Evolutionary conservation across 1,139 yeast species (phyloP), one percentile per base, ranked within the genome.

Genomic region (Saccharomyces hybrid): DNA sequence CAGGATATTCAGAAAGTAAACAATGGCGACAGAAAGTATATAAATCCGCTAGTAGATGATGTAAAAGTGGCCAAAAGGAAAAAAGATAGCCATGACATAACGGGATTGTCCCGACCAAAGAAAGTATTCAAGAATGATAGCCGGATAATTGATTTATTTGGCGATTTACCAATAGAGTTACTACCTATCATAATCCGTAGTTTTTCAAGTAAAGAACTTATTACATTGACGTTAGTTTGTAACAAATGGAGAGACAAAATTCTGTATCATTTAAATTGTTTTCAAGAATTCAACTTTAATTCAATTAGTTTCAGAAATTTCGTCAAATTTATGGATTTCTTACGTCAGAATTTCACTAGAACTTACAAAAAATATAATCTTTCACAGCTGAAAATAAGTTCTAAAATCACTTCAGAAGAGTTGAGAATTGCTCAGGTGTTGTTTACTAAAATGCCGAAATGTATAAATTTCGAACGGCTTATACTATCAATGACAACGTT

Each of bases 131-230:
- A 24, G 16, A n/a, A n/a, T 19, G 24, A 9, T 29, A 29, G 12
- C 9, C 31, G n/a, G 11, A 53, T 21, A 29, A 47, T 61, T 1
- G 70, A 68, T 57, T 59, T 65, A 19, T 47, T 67, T 3, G 53
- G 52, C 1, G 44, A 50, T 4, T 50, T 68, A 11, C 72, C 72
- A 0, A 5, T 57, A 0, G 72, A 69, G 53, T 24, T 69, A 12
- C 26, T 63, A 11, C 58, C 60, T 7, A 19, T 42, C 7, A 58
- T 69, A 9, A 53, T 69, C 12, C 21, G 49, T 16, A 48, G 56
- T n/a, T 58, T 68, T 7, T 50, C 54, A 8, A 44, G 62, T 2
- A 60, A 50, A 31, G 66, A 67, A 27, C 47, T 67, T 7, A 29
- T 61, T 8, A 51, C 52, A 16, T 56, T 61, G 19, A 47, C 55